Evolutionary conservation across 2,329 filamentous ascomycete genomes (phyloP), one percentile per base, ranked within the genome.

Genomic region (Bipolaris victoriae): DNA sequence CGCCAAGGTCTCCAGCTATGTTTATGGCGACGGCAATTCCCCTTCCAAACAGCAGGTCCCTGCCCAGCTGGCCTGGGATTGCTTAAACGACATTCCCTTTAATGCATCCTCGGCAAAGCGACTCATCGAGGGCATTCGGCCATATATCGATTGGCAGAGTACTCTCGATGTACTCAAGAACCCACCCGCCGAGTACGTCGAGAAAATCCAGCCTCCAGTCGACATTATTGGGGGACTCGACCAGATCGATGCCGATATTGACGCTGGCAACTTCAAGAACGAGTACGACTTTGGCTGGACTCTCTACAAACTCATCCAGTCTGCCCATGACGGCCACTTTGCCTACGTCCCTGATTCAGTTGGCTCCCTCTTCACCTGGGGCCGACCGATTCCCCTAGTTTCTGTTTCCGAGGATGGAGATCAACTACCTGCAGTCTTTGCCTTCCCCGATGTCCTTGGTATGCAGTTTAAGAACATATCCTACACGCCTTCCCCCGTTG

Each of bases 271-370:
- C 13, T 79, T 78, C 62, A 64, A 64, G 33, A 77, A 65, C 47
- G 79, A 82, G 57, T 80, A 80, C 51, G 72, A 75, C 16, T 82
- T 82, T 59, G 79, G 79, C 9, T 78, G 70, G 60, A 83, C 84
- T 26, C 76, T 90, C 2, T 82, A 83, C 55, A 73, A 79, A 35
- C 72, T 85, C 13, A 80, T 88, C 46, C 78, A 79, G 18, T 79
- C 79, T 1, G 83, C 84, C 1, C 86, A 90, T 63, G 88, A 91
- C 68, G 86, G 87, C 2, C 88, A 91, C 68, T 86, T 88, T 55
- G 70, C 75, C 1, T 86, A 83, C 67, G 74, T 81, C 18, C 82
- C 84, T 0, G 83, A 86, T 58, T 76, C 80, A 3, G 80, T 87
- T 20, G 80, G 78, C 39, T 74, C 55, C 2, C 68, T 83, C 7